These are phyloP conservation scores for Emericellopsis atlantica DNA, from an alignment of 2,329 filamentous ascomycete genomes.

Conservation along the genomic window DNA sequence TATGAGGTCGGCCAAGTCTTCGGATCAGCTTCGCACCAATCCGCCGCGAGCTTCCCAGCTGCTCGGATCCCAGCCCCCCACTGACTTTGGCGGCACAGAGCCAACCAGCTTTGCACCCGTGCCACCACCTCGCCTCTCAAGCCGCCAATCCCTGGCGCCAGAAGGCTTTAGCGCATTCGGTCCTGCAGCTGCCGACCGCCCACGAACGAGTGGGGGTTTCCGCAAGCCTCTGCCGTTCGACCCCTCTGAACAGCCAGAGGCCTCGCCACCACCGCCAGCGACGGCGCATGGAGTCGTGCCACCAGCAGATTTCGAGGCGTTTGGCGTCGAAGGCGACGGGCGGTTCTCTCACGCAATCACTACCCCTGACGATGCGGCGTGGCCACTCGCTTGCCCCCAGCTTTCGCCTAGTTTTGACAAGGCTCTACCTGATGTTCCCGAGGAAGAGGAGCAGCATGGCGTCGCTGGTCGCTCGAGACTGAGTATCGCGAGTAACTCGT, in stretches of 20 bases:
- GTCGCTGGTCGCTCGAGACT: conserved; percentile 20
- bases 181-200: conserved; percentile 23
- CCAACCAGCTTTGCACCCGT: conserved; percentile 22
- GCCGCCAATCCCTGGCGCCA: conserved; percentile 33
- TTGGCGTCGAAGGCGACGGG: conserved; percentile 9
- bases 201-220: conserved; percentile 30
- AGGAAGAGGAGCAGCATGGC: conserved; percentile 39
- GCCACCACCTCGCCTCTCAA: conserved; percentile 41
- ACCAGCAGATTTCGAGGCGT: conserved; percentile 18
- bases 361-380: conserved; percentile 27
- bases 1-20: conserved; percentile 31
- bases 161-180: conserved; percentile 26
- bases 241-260: conserved; percentile 8
- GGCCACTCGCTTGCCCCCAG: conserved; percentile 19
- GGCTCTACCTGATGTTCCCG: conserved; percentile 45
- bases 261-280: conserved; percentile 5
- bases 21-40: conserved; percentile 32
- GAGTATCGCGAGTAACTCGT: conserved; percentile 36
- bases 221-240: conserved; percentile 30
- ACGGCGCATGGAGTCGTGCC: conserved; percentile 26
- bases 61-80: conserved; percentile 29
- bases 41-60: conserved; percentile 34
- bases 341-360: conserved; percentile 25
- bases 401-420: conserved; percentile 21
- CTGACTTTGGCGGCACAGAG: conserved; percentile 11